Evolutionary conservation across 192 early-diverging fungal species (phyloP).

Genomic region (Globomyces pollinis-pini): DNA sequence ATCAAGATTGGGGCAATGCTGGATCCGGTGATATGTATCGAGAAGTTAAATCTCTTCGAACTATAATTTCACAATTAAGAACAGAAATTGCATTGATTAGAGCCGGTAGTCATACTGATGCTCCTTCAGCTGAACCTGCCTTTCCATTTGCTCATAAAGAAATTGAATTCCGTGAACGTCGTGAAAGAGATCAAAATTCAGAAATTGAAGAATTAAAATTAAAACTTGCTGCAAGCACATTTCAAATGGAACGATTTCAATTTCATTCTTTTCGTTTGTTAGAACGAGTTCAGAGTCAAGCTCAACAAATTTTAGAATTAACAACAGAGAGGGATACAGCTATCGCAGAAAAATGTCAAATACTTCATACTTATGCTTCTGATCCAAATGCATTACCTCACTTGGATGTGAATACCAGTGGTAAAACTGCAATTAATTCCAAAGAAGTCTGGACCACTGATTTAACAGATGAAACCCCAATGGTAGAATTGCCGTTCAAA

Average conservation of each 20-base stretch:
- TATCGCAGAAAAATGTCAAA: not conserved
- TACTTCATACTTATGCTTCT: no score
- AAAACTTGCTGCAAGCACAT: not conserved
- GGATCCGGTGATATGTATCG: slow-evolving; percentile 16
- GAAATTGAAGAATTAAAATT: slow-evolving; percentile 10
- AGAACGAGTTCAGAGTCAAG: not conserved
- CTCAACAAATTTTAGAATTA: not conserved
- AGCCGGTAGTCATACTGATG: not conserved
- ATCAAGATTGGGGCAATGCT: slow-evolving; percentile 43
- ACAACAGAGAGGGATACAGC: not conserved
- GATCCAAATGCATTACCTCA: no score
- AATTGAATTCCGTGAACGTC: slow-evolving; percentile 5
- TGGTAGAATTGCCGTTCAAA: not conserved
- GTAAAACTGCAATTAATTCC: not conserved
- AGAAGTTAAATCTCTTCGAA: slow-evolving; percentile 31
- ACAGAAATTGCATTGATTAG: slow-evolving; percentile 26
- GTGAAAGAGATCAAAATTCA: slow-evolving; percentile 1
- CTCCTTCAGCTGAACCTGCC: not conserved
- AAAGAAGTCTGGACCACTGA: not conserved
- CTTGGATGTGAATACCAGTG: no score
- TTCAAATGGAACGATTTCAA: not conserved
- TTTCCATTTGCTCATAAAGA: not conserved
- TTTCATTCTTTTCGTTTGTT: not conserved
- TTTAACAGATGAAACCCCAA: not conserved
- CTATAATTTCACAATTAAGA: slow-evolving; percentile 31